Conservation (phyloP, 495 filamentous ascomycete species). For the Amorphotheca resinae region DNA sequence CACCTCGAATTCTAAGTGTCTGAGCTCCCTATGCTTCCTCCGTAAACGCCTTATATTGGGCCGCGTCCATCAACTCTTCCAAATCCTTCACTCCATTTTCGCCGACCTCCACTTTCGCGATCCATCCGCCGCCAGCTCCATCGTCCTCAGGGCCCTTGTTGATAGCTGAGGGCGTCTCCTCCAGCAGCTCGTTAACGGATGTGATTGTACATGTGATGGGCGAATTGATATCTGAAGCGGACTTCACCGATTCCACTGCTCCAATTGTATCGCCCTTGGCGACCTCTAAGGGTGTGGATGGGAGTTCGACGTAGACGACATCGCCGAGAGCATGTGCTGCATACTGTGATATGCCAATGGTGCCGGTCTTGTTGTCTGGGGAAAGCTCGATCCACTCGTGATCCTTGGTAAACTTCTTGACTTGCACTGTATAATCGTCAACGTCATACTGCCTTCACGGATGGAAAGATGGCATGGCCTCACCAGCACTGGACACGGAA, state of each 20-base stretch:
- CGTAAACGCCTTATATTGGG: constrained; percentile 50
- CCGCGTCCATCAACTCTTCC: constrained; percentile 57
- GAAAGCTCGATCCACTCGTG: constrained; percentile 95
- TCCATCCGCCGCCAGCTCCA: constrained; percentile 75
- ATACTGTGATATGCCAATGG: constrained; percentile 80
- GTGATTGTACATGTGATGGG: constrained; percentile 68
- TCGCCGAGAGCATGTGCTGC: constrained; percentile 86
- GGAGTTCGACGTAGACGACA: constrained; percentile 94
- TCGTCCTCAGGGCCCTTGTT: constrained; percentile 65
- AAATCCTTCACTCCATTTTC: constrained; percentile 52
- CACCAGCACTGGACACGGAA: constrained; percentile 12
- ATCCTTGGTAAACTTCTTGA: constrained; percentile 90
- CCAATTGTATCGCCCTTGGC: constrained; percentile 67
- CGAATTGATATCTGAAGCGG: constrained; percentile 87
- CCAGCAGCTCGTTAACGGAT: constrained; percentile 55
- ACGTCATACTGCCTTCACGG: constrained; percentile 1
- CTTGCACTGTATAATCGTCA: constrained; percentile 27
- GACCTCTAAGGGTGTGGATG: constrained; percentile 48
- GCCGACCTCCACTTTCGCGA: constrained; percentile 68
- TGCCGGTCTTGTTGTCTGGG: constrained; percentile 55
- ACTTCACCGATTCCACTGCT: constrained; percentile 96
- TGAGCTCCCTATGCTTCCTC: constrained; percentile 8
- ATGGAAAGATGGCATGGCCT: constrained; percentile 1
- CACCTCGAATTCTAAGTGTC: neutral
- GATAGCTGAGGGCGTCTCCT: constrained; percentile 74